Evolutionary conservation across 129 eudicot genomes (phyloP), one percentile per base, ranked within the genome.

Genomic region (Helianthus tuberosus): DNA sequence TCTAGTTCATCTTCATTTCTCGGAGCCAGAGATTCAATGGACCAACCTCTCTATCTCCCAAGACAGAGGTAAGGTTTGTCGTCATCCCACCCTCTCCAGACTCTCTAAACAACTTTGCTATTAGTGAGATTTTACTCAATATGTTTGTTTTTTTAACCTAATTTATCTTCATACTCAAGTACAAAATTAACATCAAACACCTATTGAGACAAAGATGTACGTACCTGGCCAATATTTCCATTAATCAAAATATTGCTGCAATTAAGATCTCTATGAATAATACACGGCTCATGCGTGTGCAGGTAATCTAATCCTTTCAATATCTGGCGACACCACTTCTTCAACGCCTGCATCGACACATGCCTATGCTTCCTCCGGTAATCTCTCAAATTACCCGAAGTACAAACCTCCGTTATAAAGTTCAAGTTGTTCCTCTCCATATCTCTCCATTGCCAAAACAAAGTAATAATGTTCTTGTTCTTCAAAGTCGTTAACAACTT

Each of bases 271-370:
- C 91, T 64, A 17, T 87, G 93, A 72, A 87, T 87, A 7, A 90
- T 74, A 55, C 96, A 87, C 1, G 93, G 96, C 8, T 87, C 91
- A 77, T 81, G 93, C 2, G 81, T 76, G 71, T 90, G 96, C 72
- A 90, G 25, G 71, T 90, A 90, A 38, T 85, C 83, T 87, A 90
- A 72, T 3, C 93, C 93, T 81, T 68, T 81, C 29, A 90, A 82
- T 41, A 87, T 81, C 69, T 90, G 91, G 23, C 72, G 70, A 17
- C 87, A 85, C 96, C 96, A 90, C 78, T 90, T 90, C 86, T 90
- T 90, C 76, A 90, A 25, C 2, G 93, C 96, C 74, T 70, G 87
- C 58, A 85, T 70, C 25, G 96, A 90, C 29, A 90, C 91, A 9
- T 90, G 88, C 15, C 66, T 77, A 69, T 90, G 96, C 69, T 85